Percentiles rank a stretch among this genome's conserved stretches.
These are phyloP conservation scores for Boletus albobrunnescens DNA, from an alignment of 1,284 basidiomycete species.

Conservation along the genomic window DNA sequence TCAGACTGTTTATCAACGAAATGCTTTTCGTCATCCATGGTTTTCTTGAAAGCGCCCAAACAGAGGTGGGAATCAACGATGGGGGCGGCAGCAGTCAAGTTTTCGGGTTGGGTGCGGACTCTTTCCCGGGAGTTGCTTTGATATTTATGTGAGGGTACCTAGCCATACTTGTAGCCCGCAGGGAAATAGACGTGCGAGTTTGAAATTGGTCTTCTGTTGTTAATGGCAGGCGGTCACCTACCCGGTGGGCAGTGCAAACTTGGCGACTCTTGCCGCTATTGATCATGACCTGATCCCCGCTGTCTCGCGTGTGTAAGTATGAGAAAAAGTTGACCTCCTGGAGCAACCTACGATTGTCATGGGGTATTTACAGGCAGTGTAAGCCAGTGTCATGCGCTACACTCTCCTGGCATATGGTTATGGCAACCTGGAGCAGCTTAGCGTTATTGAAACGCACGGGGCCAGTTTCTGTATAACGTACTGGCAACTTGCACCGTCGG, in stretches of 20 bases:
- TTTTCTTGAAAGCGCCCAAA: not conserved
- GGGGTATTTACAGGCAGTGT: too few relatives aligned
- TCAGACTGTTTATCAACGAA: not conserved
- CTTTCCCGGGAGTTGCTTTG: not conserved
- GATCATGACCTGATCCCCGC: not conserved
- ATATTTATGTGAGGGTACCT: not conserved
- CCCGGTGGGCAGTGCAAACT: too few relatives aligned
- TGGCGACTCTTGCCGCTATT: too few relatives aligned
- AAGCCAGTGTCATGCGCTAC: too few relatives aligned
- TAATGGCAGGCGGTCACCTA: too few relatives aligned
- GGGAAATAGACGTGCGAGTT: not conserved
- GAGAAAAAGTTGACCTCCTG: too few relatives aligned
- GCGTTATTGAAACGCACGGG: too few relatives aligned
- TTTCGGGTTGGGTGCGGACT: constrained; percentile 2
- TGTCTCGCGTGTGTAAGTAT: not conserved
- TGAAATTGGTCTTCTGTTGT: not conserved
- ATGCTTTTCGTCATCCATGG: constrained; percentile 26
- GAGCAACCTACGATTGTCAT: too few relatives aligned
- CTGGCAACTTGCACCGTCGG: too few relatives aligned
- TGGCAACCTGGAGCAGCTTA: too few relatives aligned
- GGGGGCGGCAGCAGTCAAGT: not conserved
- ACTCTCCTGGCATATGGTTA: too few relatives aligned
- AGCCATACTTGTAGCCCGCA: not conserved
- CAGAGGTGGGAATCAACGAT: not conserved
- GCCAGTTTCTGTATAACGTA: too few relatives aligned